These are phyloP conservation scores for Marasmius fiardii DNA, from an alignment of 1,284 basidiomycete species.

Conservation along the genomic window DNA sequence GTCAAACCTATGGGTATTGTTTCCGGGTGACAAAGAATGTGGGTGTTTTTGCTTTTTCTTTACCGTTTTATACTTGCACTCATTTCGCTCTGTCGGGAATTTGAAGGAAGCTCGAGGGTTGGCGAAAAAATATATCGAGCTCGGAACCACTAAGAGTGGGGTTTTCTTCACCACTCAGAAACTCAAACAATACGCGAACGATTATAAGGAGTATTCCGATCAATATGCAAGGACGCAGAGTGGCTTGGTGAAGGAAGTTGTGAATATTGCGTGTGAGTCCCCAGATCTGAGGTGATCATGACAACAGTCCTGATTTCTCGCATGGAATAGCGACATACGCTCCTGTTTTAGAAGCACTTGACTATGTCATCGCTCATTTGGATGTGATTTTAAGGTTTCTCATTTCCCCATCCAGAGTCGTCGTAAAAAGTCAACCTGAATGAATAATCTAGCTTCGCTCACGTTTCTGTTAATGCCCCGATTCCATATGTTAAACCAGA, in stretches of 20 bases:
- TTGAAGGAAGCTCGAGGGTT: slow-evolving; percentile 79
- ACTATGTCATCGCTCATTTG: slow-evolving; percentile 84
- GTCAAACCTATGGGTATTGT: slow-evolving; percentile 88
- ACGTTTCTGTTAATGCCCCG: slow-evolving; percentile 85
- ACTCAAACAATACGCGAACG: slow-evolving; percentile 72
- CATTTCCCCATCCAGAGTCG: background rate
- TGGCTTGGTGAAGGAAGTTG: slow-evolving; percentile 89
- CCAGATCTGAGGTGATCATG: background rate
- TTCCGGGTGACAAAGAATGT: slow-evolving; percentile 92
- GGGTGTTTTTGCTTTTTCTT: slow-evolving; percentile 26
- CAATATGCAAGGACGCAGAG: slow-evolving; percentile 78
- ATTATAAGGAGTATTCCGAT: slow-evolving; percentile 70
- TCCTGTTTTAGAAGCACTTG: slow-evolving; percentile 87
- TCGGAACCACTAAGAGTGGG: slow-evolving; percentile 86
- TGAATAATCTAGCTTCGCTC: slow-evolving; percentile 65
- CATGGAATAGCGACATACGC: slow-evolving; percentile 75
- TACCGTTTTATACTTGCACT: background rate
- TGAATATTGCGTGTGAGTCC: slow-evolving; percentile 82
- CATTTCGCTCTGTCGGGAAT: background rate
- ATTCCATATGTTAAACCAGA: slow-evolving; percentile 86
- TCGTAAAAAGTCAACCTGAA: background rate
- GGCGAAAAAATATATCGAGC: slow-evolving; percentile 78
- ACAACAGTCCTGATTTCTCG: background rate
- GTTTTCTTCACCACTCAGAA: slow-evolving; percentile 88
- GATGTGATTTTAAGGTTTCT: slow-evolving; percentile 87